These are phyloP conservation scores for Jamesozyma spencerorum DNA, from an alignment of 805 yeast genomes.

Conservation along the genomic window DNA sequence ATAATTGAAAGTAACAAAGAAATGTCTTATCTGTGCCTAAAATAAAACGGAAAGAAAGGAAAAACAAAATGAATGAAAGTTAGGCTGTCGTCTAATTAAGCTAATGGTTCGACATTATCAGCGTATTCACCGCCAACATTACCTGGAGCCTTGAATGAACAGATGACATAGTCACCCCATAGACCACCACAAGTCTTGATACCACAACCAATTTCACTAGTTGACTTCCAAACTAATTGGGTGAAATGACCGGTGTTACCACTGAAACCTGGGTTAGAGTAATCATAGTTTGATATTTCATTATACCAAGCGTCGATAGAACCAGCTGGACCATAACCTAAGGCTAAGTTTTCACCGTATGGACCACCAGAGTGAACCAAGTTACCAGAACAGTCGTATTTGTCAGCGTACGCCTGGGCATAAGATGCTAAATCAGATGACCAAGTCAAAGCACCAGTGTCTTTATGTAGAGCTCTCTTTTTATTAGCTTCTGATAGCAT, in stretches of 20 bases:
- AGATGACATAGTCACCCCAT: slow-evolving; percentile 56
- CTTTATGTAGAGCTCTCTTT: slow-evolving; percentile 36
- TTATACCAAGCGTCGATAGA: slow-evolving; percentile 67
- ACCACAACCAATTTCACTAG: slow-evolving; percentile 61
- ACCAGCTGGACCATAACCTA: slow-evolving; percentile 39
- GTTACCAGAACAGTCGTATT: slow-evolving; percentile 46
- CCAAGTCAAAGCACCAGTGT: slow-evolving; percentile 39
- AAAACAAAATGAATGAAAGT: too few species aligned
- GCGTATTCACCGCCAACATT: slow-evolving; percentile 34
- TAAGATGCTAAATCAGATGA: slow-evolving; percentile 35
- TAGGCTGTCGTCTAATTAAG: too few species aligned
- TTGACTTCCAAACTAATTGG: slow-evolving; percentile 59
- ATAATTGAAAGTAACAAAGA: background rate
- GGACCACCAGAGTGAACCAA: slow-evolving; percentile 48
- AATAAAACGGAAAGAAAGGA: background rate
- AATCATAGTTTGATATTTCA: slow-evolving; percentile 52
- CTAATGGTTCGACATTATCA: slow-evolving; percentile 10
- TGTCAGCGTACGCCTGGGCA: slow-evolving; percentile 44
- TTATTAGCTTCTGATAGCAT: slow-evolving; percentile 56
- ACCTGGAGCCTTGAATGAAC: slow-evolving; percentile 70
- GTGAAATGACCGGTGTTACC: slow-evolving; percentile 55
- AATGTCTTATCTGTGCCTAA: background rate
- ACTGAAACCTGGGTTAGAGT: slow-evolving; percentile 43
- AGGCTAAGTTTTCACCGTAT: slow-evolving; percentile 73
- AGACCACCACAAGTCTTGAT: slow-evolving; percentile 45